These are phyloP conservation scores for Rhododendron griersonianum DNA, from an alignment of 148 eudicot species.

Conservation along the genomic window DNA sequence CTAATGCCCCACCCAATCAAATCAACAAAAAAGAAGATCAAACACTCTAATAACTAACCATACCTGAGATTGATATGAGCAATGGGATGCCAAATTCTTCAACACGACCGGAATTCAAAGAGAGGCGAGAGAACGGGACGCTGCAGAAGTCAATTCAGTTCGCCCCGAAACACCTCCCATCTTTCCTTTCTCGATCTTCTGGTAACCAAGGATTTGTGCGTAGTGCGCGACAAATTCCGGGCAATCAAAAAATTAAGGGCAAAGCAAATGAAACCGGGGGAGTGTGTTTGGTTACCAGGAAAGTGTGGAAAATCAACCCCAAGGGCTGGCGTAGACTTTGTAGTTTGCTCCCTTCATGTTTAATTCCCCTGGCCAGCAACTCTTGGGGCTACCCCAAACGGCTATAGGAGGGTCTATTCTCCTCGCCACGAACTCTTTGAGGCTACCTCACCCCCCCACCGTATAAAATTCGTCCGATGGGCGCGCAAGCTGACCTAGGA, in stretches of 20 bases:
- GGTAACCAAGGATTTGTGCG: background rate
- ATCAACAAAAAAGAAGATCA: background rate
- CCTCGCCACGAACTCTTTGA: too few relatives aligned
- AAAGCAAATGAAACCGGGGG: background rate
- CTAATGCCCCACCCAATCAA: background rate
- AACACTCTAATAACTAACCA: background rate
- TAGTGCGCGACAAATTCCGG: background rate
- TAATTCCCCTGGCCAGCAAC: too few relatives aligned
- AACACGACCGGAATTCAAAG: background rate
- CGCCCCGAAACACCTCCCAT: background rate
- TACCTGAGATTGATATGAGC: background rate
- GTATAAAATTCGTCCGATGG: too few relatives aligned
- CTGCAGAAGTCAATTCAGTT: background rate
- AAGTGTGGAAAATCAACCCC: background rate
- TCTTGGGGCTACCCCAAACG: too few relatives aligned
- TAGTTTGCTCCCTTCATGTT: too few relatives aligned
- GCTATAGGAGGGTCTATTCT: too few relatives aligned
- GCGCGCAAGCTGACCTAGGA: too few relatives aligned
- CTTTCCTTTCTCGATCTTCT: background rate
- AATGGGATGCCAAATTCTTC: background rate
- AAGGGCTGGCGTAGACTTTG: too few relatives aligned
- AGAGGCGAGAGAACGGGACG: background rate
- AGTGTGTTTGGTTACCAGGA: background rate
- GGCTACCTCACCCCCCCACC: too few relatives aligned
- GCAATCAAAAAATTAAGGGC: background rate